These are phyloP conservation scores for Saksenaea vasiformis DNA, from an alignment of 371 early-diverging fungal genomes.

Conservation along the genomic window DNA sequence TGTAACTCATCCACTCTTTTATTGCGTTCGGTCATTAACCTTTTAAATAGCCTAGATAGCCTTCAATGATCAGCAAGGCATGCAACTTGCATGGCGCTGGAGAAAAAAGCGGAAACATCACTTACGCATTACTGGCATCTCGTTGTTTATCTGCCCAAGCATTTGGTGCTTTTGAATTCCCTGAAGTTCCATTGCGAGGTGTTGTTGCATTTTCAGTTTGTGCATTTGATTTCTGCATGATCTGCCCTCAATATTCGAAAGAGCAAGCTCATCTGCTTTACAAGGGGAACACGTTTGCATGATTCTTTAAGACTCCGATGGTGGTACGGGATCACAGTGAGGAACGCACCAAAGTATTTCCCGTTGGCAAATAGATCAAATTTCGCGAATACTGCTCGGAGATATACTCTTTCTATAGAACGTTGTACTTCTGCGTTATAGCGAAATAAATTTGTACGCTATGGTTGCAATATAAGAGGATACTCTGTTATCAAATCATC, in stretches of 20 bases:
- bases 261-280: neutral
- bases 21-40: conserved; percentile 37
- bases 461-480: too few relatives aligned
- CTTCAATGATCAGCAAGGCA: neutral
- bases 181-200: neutral
- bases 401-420: too few relatives aligned
- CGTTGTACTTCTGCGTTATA: too few relatives aligned
- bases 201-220: neutral
- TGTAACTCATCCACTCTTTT: conserved; percentile 41
- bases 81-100: neutral
- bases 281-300: neutral
- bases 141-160: conserved; percentile 17
- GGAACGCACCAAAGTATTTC: too few relatives aligned
- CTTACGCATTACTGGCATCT: conserved; percentile 19
- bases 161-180: neutral
- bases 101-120: neutral
- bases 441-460: too few relatives aligned
- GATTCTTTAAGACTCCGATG: neutral
- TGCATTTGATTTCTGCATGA: neutral
- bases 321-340: neutral
- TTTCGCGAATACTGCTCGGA: too few relatives aligned
- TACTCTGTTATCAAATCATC: too few relatives aligned
- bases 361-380: too few relatives aligned
- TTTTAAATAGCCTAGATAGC: conserved; percentile 31
- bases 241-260: neutral